Percentiles rank a stretch among this genome's conserved stretches.
Evolutionary conservation across 2,329 filamentous ascomycete genomes (phyloP).

Genomic region (Cephalotrichum gorgonifer): DNA sequence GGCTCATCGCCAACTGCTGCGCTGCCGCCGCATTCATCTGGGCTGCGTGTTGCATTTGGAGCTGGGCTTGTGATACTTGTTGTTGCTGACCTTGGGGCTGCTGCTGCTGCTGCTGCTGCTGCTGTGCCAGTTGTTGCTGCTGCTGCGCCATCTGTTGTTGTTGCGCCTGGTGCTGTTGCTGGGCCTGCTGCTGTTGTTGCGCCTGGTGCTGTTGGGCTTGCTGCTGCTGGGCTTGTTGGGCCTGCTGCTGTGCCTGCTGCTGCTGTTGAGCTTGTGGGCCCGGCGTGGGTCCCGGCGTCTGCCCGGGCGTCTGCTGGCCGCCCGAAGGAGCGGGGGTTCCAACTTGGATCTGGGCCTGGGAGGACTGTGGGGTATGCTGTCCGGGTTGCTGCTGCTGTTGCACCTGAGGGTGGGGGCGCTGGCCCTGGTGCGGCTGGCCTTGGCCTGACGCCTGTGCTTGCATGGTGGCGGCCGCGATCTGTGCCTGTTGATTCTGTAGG

Average conservation of each 20-base stretch:
- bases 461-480: conserved; percentile 8
- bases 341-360: conserved; percentile 34
- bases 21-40: conserved; percentile 17
- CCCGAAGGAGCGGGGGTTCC: conserved; percentile 27
- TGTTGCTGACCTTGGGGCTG: conserved; percentile 22
- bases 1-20: conserved; percentile 19
- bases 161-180: conserved; percentile 23
- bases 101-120: conserved; percentile 18
- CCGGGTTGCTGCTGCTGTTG: conserved; percentile 25
- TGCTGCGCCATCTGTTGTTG: conserved; percentile 25
- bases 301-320: conserved; percentile 36
- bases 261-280: conserved; percentile 23
- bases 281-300: conserved; percentile 29
- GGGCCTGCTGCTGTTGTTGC: conserved; percentile 20
- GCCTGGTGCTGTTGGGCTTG: conserved; percentile 25
- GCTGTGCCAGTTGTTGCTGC: conserved; percentile 22
- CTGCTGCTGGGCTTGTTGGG: conserved; percentile 24
- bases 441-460: conserved; percentile 12
- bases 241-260: conserved; percentile 24
- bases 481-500: conserved; percentile 6
- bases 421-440: conserved; percentile 10
- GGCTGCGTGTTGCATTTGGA: conserved; percentile 15
- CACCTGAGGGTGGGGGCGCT: conserved; percentile 7
- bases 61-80: conserved; percentile 19
- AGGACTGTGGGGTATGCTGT: conserved; percentile 31